Evolutionary conservation across 495 filamentous ascomycete species (phyloP).

Genomic region (Entonaema liquescens): DNA sequence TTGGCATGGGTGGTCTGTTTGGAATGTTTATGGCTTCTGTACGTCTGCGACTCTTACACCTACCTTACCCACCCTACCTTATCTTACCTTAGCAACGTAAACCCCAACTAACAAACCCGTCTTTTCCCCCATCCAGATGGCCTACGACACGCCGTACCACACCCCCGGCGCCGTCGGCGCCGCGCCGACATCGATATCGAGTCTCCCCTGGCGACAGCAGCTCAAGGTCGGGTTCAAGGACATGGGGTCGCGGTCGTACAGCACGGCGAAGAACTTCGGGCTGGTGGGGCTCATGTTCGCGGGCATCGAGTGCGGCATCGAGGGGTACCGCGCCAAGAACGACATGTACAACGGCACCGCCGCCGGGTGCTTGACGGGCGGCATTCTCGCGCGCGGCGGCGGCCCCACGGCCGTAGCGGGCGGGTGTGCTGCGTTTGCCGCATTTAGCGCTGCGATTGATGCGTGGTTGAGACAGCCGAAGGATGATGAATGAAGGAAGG

Average conservation of each 20-base stretch:
- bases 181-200: slow-evolving; percentile 65
- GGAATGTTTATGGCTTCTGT: slow-evolving; percentile 95
- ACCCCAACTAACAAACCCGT: slow-evolving; percentile 34
- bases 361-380: slow-evolving; percentile 91
- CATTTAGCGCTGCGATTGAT: slow-evolving; percentile 95
- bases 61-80: background rate
- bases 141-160: slow-evolving; percentile 84
- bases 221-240: slow-evolving; percentile 86
- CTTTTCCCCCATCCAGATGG: slow-evolving; percentile 69
- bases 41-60: slow-evolving; percentile 41
- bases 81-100: too few species aligned
- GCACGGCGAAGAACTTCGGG: slow-evolving; percentile 93
- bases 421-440: slow-evolving; percentile 94
- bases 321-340: slow-evolving; percentile 91
- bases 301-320: slow-evolving; percentile 95
- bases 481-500: slow-evolving; percentile 57
- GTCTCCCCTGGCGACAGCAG: slow-evolving; percentile 83
- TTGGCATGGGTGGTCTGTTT: slow-evolving; percentile 90
- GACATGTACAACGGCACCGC: slow-evolving; percentile 88
- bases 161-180: slow-evolving; percentile 66
- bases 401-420: slow-evolving; percentile 90
- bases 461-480: slow-evolving; percentile 78
- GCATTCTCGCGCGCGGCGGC: slow-evolving; percentile 80
- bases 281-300: slow-evolving; percentile 87
- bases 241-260: slow-evolving; percentile 86